phyloP scores from a whole-genome alignment of 1,139 yeast genomes.

The Yamadazyma mexicana region DNA sequence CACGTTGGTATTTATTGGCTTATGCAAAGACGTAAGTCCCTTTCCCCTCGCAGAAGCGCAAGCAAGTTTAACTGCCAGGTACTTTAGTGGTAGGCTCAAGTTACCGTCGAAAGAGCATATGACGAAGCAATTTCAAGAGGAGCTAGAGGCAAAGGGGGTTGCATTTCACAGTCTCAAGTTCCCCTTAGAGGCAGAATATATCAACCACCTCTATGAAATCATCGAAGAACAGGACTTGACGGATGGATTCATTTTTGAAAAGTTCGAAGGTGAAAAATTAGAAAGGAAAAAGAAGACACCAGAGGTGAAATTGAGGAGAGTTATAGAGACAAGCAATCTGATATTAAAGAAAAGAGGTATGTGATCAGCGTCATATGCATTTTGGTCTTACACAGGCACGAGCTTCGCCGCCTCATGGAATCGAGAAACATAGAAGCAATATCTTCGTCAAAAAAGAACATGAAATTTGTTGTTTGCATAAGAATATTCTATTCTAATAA shows the following conservation, averaged over 20 bases:
- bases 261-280: slow-evolving; percentile 13
- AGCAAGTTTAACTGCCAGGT: slow-evolving; percentile 44
- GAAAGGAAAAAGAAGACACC: slow-evolving; percentile 8
- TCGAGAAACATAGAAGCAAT: too few relatives aligned
- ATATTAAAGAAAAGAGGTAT: neutral
- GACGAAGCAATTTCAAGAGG: slow-evolving; percentile 21
- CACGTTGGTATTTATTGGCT: slow-evolving; percentile 37
- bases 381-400: too few relatives aligned
- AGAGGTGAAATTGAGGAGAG: slow-evolving; percentile 10
- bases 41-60: slow-evolving; percentile 51
- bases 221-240: slow-evolving; percentile 5
- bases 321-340: slow-evolving; percentile 3
- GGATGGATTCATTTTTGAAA: slow-evolving; percentile 11
- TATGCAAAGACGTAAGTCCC: slow-evolving; percentile 44
- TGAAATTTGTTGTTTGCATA: too few relatives aligned
- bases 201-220: slow-evolving; percentile 7
- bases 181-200: slow-evolving; percentile 33
- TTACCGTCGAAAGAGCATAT: slow-evolving; percentile 37
- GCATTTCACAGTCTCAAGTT: slow-evolving; percentile 28
- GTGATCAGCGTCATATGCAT: too few relatives aligned
- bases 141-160: slow-evolving; percentile 23
- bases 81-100: slow-evolving; percentile 36
- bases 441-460: too few relatives aligned
- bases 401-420: too few relatives aligned
- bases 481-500: too few relatives aligned